These are phyloP conservation scores for Monilinia fructicola DNA, from an alignment of 2,329 filamentous ascomycete species.

Conservation along the genomic window DNA sequence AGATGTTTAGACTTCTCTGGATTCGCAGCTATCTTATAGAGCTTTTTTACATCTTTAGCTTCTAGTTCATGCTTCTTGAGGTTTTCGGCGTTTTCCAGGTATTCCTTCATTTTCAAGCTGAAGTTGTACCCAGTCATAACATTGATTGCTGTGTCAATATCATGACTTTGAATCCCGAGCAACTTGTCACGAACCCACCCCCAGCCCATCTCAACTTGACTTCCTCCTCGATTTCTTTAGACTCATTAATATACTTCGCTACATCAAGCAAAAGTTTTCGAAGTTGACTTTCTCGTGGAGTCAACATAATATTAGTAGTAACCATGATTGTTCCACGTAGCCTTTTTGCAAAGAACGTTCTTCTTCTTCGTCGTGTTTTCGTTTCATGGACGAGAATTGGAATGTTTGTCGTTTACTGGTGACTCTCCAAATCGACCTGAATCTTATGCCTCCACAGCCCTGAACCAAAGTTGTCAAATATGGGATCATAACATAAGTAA, in stretches of 20 bases:
- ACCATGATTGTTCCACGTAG: slow-evolving; percentile 30
- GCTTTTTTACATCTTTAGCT: slow-evolving; percentile 63
- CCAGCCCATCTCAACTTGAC: slow-evolving; percentile 75
- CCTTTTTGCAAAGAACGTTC: slow-evolving; percentile 27
- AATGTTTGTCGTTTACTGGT: slow-evolving; percentile 26
- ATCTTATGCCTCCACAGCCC: slow-evolving; percentile 13
- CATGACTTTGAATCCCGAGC: slow-evolving; percentile 68
- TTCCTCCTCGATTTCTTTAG: slow-evolving; percentile 51
- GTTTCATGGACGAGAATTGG: slow-evolving; percentile 35
- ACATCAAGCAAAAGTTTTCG: slow-evolving; percentile 78
- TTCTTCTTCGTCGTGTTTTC: slow-evolving; percentile 41
- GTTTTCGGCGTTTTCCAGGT: slow-evolving; percentile 61
- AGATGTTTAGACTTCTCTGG: slow-evolving; percentile 96
- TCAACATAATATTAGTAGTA: slow-evolving; percentile 54
- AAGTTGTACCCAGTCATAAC: slow-evolving; percentile 79
- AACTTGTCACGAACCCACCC: slow-evolving; percentile 84
- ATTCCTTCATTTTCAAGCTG: slow-evolving; percentile 65
- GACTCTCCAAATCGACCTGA: slow-evolving; percentile 25
- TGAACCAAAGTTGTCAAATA: background rate
- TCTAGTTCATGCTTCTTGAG: slow-evolving; percentile 59
- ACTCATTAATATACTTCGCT: slow-evolving; percentile 64
- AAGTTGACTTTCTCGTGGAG: slow-evolving; percentile 67
- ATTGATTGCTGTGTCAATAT: slow-evolving; percentile 85
- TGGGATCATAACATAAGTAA: slow-evolving; percentile 7
- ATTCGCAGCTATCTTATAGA: slow-evolving; percentile 89